Evolutionary conservation across 1,284 basidiomycete genomes (phyloP).

Genomic region (Cryptococcus sp.): DNA sequence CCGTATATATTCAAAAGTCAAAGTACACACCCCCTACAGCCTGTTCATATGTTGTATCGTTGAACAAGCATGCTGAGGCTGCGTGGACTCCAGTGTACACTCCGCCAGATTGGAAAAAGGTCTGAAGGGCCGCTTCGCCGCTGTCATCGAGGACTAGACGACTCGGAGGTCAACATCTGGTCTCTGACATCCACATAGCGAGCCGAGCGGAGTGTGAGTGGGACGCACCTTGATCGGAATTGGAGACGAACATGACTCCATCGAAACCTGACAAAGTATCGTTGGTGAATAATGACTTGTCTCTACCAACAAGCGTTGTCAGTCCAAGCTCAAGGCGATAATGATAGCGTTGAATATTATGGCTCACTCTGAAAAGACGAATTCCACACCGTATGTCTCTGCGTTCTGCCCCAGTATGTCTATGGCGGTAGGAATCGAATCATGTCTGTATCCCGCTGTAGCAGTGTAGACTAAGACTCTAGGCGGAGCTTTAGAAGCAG

Average conservation of each 20-base stretch:
- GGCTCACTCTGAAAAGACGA: conserved; percentile 64
- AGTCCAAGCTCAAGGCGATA: background rate
- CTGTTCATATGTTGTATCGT: conserved; percentile 64
- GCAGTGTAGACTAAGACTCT: conserved; percentile 44
- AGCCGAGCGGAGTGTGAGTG: background rate
- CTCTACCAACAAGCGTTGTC: conserved; percentile 42
- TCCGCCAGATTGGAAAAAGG: conserved; percentile 61
- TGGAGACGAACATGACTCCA: conserved; percentile 69
- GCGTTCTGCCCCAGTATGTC: conserved; percentile 56
- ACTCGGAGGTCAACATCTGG: background rate
- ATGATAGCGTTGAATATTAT: background rate
- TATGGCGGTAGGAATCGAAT: conserved; percentile 72
- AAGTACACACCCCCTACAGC: conserved; percentile 54
- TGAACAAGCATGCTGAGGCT: conserved; percentile 67
- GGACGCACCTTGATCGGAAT: conserved; percentile 64
- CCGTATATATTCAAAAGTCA: background rate
- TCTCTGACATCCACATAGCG: background rate
- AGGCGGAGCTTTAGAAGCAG: conserved; percentile 9
- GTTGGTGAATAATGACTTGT: conserved; percentile 62
- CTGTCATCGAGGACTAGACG: conserved; percentile 61
- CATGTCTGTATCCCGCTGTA: conserved; percentile 61
- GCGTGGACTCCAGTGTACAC: conserved; percentile 55
- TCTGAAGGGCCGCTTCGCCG: conserved; percentile 65
- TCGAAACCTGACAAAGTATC: conserved; percentile 63
- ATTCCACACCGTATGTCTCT: conserved; percentile 57